phyloP scores from a whole-genome alignment of 2,329 filamentous ascomycete species.

The Fusarium drepaniforme region DNA sequence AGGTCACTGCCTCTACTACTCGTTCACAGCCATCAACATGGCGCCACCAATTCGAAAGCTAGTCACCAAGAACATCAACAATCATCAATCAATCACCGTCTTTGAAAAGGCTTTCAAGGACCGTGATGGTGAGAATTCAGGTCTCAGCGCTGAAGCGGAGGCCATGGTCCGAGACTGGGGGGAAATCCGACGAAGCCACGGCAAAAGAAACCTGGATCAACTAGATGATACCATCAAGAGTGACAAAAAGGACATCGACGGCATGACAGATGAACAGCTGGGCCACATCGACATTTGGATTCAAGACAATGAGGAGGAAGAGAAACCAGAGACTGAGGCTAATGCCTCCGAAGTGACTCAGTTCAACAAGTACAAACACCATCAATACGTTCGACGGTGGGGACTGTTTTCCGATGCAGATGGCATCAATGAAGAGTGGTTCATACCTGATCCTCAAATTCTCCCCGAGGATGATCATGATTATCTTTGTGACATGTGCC shows the following conservation, averaged over 20 bases:
- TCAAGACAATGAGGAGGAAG: background rate
- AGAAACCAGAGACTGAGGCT: background rate
- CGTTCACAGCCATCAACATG: background rate
- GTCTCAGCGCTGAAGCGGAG: background rate
- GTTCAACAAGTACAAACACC: slow-evolving; percentile 22
- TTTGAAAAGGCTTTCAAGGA: background rate
- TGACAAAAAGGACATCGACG: background rate
- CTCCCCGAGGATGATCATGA: background rate
- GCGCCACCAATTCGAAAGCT: slow-evolving; percentile 10
- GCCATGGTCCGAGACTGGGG: slow-evolving; percentile 17
- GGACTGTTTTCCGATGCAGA: slow-evolving; percentile 12
- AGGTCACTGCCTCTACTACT: background rate
- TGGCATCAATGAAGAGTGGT: slow-evolving; percentile 26
- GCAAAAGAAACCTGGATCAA: background rate
- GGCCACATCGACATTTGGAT: slow-evolving; percentile 11
- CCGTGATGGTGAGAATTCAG: background rate
- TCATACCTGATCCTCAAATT: background rate
- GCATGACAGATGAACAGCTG: slow-evolving; percentile 14
- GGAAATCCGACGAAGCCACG: background rate
- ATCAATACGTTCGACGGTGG: slow-evolving; percentile 20
- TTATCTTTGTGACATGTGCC: slow-evolving; percentile 26
- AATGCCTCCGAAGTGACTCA: background rate
- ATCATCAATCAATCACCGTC: slow-evolving; percentile 7
- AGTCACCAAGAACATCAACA: slow-evolving; percentile 5
- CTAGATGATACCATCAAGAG: background rate